Evolutionary conservation across 163 green algal genomes (phyloP).

Genomic region (Scenedesmus sp.): DNA sequence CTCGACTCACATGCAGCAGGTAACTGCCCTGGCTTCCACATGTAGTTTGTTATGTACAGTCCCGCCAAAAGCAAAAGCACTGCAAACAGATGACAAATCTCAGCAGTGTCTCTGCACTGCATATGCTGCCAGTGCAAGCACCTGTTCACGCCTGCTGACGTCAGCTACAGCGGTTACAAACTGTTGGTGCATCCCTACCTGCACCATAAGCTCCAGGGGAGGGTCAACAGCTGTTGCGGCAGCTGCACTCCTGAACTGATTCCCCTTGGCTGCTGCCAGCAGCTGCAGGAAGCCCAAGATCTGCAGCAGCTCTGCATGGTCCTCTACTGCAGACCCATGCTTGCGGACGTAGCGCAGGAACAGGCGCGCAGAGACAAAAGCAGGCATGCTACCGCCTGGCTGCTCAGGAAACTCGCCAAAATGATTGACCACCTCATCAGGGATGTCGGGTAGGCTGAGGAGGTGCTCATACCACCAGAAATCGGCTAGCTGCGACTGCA

Average conservation of each 20-base stretch:
- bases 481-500: conserved; percentile 19
- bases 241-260: conserved; percentile 26
- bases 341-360: conserved; percentile 26
- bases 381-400: conserved; percentile 9
- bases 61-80: not conserved
- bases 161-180: not conserved
- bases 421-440: conserved; percentile 33
- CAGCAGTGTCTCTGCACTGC: not conserved
- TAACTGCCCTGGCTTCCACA: too few species aligned
- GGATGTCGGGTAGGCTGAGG: conserved; percentile 7
- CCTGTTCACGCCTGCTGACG: not conserved
- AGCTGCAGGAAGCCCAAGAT: not conserved
- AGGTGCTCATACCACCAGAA: conserved; percentile 51
- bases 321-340: not conserved
- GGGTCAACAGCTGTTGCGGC: conserved; percentile 25
- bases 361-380: conserved; percentile 12
- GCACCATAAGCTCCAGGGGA: conserved; percentile 15
- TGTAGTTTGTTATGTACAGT: too few species aligned
- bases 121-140: not conserved
- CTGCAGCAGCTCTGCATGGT: conserved; percentile 22
- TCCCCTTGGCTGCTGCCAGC: not conserved
- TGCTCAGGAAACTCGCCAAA: conserved; percentile 22
- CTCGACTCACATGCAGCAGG: not conserved
- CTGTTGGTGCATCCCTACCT: conserved; percentile 5
- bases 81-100: not conserved